phyloP scores from a whole-genome alignment of 2,329 filamentous ascomycete genomes.

The Periconia sp. region DNA sequence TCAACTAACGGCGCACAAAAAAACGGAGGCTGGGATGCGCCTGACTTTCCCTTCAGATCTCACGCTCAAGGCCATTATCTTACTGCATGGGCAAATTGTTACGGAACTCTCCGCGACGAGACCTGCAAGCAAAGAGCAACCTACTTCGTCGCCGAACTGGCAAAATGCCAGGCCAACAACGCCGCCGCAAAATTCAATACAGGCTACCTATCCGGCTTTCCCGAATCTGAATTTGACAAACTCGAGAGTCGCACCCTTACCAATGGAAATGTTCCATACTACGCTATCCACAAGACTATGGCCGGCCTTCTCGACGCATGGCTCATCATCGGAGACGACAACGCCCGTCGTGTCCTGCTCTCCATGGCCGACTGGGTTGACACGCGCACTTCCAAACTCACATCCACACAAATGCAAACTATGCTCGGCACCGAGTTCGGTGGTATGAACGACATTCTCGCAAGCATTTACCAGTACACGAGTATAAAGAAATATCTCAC shows the following conservation, averaged over 20 bases:
- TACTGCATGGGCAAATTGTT: slow-evolving; percentile 55
- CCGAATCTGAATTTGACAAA: slow-evolving; percentile 53
- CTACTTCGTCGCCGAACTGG: slow-evolving; percentile 51
- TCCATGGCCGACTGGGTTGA: slow-evolving; percentile 54
- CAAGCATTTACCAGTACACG: slow-evolving; percentile 52
- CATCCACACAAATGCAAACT: slow-evolving; percentile 50
- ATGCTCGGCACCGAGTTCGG: slow-evolving; percentile 56
- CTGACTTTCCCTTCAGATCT: slow-evolving; percentile 56
- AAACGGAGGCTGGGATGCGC: slow-evolving; percentile 58
- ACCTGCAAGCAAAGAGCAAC: slow-evolving; percentile 50
- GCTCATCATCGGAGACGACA: slow-evolving; percentile 47
- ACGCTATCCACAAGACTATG: slow-evolving; percentile 58
- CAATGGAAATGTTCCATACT: slow-evolving; percentile 58
- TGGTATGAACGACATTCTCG: slow-evolving; percentile 57
- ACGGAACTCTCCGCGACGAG: slow-evolving; percentile 46
- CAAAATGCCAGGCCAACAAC: slow-evolving; percentile 57
- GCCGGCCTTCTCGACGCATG: slow-evolving; percentile 56
- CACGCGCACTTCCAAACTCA: slow-evolving; percentile 47
- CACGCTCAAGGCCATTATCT: slow-evolving; percentile 57
- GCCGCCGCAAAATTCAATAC: slow-evolving; percentile 45
- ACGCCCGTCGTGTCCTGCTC: slow-evolving; percentile 49
- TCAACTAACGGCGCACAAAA: slow-evolving; percentile 49
- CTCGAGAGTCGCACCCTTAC: slow-evolving; percentile 49
- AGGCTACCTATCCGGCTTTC: slow-evolving; percentile 56
- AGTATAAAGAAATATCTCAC: slow-evolving; percentile 51